A percentile compares a stretch with the other conserved stretches of the same genome.
Evolutionary conservation across 106 monocot genomes (phyloP).

Genomic region (Acanthochlamys bracteata): DNA sequence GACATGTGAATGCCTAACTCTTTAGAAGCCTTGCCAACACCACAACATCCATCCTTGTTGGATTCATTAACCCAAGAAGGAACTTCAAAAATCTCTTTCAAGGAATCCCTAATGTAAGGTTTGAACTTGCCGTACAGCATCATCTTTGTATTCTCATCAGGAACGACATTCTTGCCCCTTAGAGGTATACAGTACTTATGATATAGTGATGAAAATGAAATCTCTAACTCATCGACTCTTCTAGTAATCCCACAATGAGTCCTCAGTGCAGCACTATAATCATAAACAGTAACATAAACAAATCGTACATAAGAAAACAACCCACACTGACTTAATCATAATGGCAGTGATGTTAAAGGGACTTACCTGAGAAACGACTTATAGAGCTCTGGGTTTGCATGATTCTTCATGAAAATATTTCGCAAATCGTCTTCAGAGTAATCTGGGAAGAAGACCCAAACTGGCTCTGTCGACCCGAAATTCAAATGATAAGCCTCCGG

Average conservation of each 20-base stretch:
- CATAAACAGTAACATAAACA: neutral
- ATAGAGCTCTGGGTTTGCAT: conserved; percentile 60
- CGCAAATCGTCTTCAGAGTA: conserved; percentile 68
- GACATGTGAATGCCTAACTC: conserved; percentile 95
- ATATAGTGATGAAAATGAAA: conserved; percentile 54
- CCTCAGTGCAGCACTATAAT: conserved; percentile 64
- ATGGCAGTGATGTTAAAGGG: too few relatives aligned
- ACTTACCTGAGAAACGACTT: conserved; percentile 82
- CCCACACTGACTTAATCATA: neutral
- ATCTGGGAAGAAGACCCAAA: conserved; percentile 60
- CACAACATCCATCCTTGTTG: conserved; percentile 11
- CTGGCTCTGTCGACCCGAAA: conserved; percentile 49
- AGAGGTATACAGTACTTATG: conserved; percentile 74
- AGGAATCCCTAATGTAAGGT: conserved; percentile 38
- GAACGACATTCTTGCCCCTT: conserved; percentile 42
- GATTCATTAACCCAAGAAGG: conserved; percentile 15
- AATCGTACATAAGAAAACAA: neutral
- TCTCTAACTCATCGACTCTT: conserved; percentile 66
- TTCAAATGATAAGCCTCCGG: conserved; percentile 59
- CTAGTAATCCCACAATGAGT: conserved; percentile 59
- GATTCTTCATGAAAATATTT: conserved; percentile 58
- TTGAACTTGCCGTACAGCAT: conserved; percentile 61
- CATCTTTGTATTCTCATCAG: conserved; percentile 73
- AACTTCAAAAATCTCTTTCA: conserved; percentile 50
- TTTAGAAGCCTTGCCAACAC: conserved; percentile 18